Evolutionary conservation across 768 basidiomycete genomes (phyloP), one percentile per base, ranked within the genome.

Genomic region (Dacryopinax spathularia): DNA sequence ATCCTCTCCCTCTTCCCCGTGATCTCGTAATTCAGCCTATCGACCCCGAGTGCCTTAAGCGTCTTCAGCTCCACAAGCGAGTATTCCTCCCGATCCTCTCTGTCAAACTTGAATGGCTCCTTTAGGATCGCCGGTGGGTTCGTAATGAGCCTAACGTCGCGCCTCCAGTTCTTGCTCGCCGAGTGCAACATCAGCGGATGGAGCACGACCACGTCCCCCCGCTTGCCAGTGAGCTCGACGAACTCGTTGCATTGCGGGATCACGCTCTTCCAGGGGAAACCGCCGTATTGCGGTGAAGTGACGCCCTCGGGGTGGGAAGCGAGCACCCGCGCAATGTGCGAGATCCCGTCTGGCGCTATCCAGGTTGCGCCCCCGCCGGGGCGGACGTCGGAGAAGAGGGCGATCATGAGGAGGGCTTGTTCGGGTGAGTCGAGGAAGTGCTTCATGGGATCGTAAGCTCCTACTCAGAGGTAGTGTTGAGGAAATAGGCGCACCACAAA

Each of bases 181-280:
- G 83, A 81, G 67, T 85, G 85, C 66, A 84, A 70, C 83, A 85
- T 86, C 60, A 85, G 72, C 15, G 84, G 82, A 71, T 85, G 84
- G 73, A 84, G 73, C 35, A 86, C 75, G n/a, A 84, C 79, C 13
- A 84, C 84, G 69, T 85, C 84, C 20, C 83, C 84, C 39, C 79
- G 70, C 63, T 82, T 75, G 37, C 84, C 84, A 1, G 82, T 84
- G 72, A 75, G 43, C 69, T 73, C 48, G 18, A 64, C 37, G 37
- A 68, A 68, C 39, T 66, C 60, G 5, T 63, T 43, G 64, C 70
- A 69, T 22, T 56, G 22, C 7, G 39, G 39, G 39, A 41, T 41
- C 39, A 41, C 39, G 39, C 18, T 18, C 18, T 22, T 15, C 39
- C 39, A 41, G 39, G 39, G 39, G 18, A 41, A 41, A 22, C 39